These are phyloP conservation scores for Spiromastix sp. DNA, from an alignment of 2,329 filamentous ascomycete species.

Conservation along the genomic window DNA sequence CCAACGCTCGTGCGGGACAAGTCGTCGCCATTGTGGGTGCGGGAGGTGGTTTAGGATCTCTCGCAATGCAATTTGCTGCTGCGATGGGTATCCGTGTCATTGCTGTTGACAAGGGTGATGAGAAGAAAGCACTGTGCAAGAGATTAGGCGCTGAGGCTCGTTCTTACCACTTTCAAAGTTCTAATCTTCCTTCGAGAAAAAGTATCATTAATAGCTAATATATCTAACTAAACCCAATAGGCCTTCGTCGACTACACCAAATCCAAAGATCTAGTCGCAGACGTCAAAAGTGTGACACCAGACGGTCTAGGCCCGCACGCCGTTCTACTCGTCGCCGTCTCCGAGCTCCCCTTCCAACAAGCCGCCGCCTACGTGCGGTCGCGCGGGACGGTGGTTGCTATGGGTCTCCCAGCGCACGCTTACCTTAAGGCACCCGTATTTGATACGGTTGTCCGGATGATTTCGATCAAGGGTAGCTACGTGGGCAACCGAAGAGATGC, in stretches of 20 bases:
- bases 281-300: constrained; percentile 69
- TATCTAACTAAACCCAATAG: constrained; percentile 12
- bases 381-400: constrained; percentile 73
- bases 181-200: too few relatives aligned
- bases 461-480: constrained; percentile 85
- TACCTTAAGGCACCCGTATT: constrained; percentile 78
- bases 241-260: constrained; percentile 71
- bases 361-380: constrained; percentile 79
- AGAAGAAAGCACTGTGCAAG: constrained; percentile 61
- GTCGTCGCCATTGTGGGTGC: constrained; percentile 77
- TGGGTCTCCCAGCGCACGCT: constrained; percentile 75
- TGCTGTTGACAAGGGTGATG: constrained; percentile 72
- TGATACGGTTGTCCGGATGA: constrained; percentile 79
- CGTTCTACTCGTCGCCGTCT: constrained; percentile 74
- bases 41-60: constrained; percentile 67
- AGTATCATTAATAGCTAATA: too few relatives aligned
- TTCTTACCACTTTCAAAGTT: constrained; percentile 1
- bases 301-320: constrained; percentile 81
- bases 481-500: constrained; percentile 87
- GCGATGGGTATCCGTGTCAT: constrained; percentile 78
- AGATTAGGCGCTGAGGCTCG: constrained; percentile 54
- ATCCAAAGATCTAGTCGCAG: constrained; percentile 66
- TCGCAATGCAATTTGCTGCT: constrained; percentile 79
- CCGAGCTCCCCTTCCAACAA: constrained; percentile 92
- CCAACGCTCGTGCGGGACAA: constrained; percentile 61